phyloP scores from a whole-genome alignment of 768 basidiomycete species.

The Sarcodon aspratus region DNA sequence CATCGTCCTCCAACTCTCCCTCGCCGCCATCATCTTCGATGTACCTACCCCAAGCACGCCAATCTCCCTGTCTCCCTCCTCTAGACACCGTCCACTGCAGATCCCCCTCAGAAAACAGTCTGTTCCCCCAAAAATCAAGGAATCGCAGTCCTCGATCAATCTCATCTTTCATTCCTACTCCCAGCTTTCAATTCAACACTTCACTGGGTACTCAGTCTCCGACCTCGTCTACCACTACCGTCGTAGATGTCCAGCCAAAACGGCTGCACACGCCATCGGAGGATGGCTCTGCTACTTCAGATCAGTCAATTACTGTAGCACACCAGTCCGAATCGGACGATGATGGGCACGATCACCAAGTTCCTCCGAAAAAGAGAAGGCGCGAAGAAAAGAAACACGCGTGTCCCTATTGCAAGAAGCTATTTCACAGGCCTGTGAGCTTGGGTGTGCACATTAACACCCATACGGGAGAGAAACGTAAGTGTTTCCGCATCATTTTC shows the following conservation, averaged over 20 bases:
- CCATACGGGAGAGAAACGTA: conserved; percentile 60
- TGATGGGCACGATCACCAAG: conserved; percentile 4
- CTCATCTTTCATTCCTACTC: not conserved
- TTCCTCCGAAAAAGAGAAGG: conserved; percentile 1
- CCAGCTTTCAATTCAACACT: not conserved
- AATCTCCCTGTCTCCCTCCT: not conserved
- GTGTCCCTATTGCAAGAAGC: conserved; percentile 40
- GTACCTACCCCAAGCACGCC: not conserved
- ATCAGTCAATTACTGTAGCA: too few species aligned
- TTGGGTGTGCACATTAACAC: conserved; percentile 56
- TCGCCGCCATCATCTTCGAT: not conserved
- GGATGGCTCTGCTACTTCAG: conserved; percentile 2
- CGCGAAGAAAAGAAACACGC: conserved; percentile 17
- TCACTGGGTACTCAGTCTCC: not conserved
- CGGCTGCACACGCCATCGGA: not conserved
- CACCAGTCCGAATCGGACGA: not conserved
- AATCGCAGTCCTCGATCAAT: not conserved
- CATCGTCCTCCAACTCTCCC: conserved; percentile 1
- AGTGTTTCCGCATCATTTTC: conserved; percentile 14
- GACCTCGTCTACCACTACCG: not conserved
- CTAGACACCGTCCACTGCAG: not conserved
- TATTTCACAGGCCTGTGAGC: conserved; percentile 62
- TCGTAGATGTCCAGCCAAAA: not conserved
- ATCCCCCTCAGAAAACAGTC: too few species aligned
- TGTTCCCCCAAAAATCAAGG: not conserved